Evolutionary conservation across 2,329 filamentous ascomycete genomes (phyloP).

Genomic region (Diaporthe sp.): DNA sequence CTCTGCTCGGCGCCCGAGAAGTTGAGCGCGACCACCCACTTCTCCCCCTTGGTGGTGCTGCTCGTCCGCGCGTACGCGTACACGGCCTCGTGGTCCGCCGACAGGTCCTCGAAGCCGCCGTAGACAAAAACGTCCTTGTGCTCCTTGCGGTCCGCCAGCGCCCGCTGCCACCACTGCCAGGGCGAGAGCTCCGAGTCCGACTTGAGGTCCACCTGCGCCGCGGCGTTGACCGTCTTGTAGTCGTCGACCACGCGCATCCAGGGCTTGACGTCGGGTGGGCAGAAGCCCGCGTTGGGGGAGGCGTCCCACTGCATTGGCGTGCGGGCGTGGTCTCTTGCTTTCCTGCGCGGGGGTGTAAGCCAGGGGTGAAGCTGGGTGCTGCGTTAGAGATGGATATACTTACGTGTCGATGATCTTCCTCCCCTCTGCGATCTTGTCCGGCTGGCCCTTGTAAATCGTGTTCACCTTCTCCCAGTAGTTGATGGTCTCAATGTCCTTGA

Average conservation of each 20-base stretch:
- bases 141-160: constrained; percentile 72
- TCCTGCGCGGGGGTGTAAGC: constrained; percentile 40
- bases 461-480: constrained; percentile 61
- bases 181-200: constrained; percentile 37
- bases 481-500: constrained; percentile 76
- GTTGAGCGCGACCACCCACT: constrained; percentile 49
- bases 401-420: constrained; percentile 35
- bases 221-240: constrained; percentile 69
- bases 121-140: constrained; percentile 76
- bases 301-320: constrained; percentile 80
- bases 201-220: constrained; percentile 62
- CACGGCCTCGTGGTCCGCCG: constrained; percentile 38
- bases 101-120: constrained; percentile 62
- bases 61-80: constrained; percentile 46
- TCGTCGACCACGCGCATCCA: constrained; percentile 80
- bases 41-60: constrained; percentile 41
- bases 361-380: too few relatives aligned
- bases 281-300: constrained; percentile 75
- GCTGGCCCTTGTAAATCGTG: constrained; percentile 30
- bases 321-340: constrained; percentile 74
- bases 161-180: constrained; percentile 68
- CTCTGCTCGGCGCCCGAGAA: constrained; percentile 46
- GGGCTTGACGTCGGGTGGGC: constrained; percentile 57
- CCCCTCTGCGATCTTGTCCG: constrained; percentile 29
- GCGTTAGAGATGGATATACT: neutral